Evolutionary conservation across 2,329 filamentous ascomycete species (phyloP).

Genomic region (Podosphaera aphanis): DNA sequence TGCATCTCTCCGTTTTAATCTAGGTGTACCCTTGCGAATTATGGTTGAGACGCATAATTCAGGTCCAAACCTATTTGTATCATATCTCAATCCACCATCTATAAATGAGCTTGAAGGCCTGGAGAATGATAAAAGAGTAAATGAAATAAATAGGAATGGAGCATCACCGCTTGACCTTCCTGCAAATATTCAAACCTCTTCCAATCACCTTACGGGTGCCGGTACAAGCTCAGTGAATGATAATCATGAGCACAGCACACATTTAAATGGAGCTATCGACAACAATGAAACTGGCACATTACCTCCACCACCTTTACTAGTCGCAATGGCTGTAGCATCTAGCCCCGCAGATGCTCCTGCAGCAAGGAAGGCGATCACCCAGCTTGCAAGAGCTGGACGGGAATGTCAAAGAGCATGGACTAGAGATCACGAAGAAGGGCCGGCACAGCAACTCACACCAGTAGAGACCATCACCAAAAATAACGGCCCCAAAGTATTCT

Average conservation of each 20-base stretch:
- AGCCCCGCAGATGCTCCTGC: conserved; percentile 24
- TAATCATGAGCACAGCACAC: neutral
- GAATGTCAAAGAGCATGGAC: conserved; percentile 31
- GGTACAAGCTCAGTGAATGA: neutral
- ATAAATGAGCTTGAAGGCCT: neutral
- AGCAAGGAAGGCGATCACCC: conserved; percentile 27
- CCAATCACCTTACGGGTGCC: neutral
- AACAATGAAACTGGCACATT: neutral
- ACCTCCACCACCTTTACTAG: conserved; percentile 24
- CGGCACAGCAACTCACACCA: too few relatives aligned
- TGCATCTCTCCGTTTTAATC: conserved; percentile 26
- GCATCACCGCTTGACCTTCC: neutral
- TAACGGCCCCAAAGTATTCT: too few relatives aligned
- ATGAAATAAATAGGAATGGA: neutral
- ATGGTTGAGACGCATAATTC: conserved; percentile 29
- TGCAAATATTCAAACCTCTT: neutral
- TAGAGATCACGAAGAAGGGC: conserved; percentile 13
- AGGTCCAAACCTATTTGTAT: conserved; percentile 20
- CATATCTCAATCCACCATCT: conserved; percentile 21
- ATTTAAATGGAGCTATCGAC: neutral
- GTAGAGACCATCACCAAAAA: too few relatives aligned
- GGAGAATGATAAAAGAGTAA: neutral
- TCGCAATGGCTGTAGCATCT: conserved; percentile 29
- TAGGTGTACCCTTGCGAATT: conserved; percentile 30
- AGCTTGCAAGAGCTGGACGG: conserved; percentile 29